Evolutionary conservation across 768 basidiomycete species (phyloP), one percentile per base, ranked within the genome.

Genomic region (Guyanaporus albipodus): DNA sequence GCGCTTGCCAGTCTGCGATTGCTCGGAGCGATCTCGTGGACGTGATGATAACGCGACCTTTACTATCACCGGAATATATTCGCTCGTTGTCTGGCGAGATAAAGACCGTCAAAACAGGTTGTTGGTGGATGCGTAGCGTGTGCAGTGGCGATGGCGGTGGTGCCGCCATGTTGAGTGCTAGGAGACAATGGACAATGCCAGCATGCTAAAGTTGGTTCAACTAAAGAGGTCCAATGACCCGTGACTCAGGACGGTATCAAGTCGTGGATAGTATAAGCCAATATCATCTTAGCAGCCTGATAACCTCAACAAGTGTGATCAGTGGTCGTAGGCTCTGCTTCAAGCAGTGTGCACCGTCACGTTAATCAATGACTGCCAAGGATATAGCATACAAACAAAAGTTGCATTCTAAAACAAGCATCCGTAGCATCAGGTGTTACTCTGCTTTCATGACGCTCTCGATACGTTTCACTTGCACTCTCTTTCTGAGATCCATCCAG

Each of bases 11-110:
- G 15, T 75, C 69, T 1, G 79, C 69, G 15, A 89, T 69, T 0
- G 89, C 72, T n/a, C 95, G 79, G 15, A 93, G 73, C 1, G 82
- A 79, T 22, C 78, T 73, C 3, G 92, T 83, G 34, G 89, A 87
- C 4, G 86, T 89, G 46, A 88, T 69, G 4, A 83, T 77, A 19
- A 93, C 80, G n/a, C 69, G 76, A 3, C 95, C 95, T 15, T 82
- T 76, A 6, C 75, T 70, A 57, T 98, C 95, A 4, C 86, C 93
- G 7, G 94, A 90, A 67, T 91, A 94, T 6, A 98, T 69, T 15
- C 88, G 72, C 52, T 87, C 79, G 59, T 91, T 90, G 61, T 87
- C 80, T 4, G 70, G 54, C 1, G 91, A 89, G 57, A 91, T 69
- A 35, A 67, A 72, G 28, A 94, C 44, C 0, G 78, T 69, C 44